Evolutionary conservation across 805 yeast species (phyloP).

Genomic region (Candida methanosorbosa): DNA sequence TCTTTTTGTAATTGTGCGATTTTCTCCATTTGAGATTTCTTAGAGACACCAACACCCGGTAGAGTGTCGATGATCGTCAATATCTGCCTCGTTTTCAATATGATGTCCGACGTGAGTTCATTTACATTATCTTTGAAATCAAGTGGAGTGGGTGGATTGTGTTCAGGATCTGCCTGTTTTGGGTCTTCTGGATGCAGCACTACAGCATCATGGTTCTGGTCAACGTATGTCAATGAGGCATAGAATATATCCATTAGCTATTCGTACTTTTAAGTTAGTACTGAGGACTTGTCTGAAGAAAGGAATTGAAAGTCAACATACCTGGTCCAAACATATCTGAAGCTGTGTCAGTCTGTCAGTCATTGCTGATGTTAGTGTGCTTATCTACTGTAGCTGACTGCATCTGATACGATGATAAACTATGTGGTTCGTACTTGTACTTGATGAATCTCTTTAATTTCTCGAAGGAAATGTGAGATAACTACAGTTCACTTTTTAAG

Average conservation of each 20-base stretch:
- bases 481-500: too few species aligned
- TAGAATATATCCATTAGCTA: conserved; percentile 70
- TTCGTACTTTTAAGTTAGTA: conserved; percentile 3
- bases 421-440: too few species aligned
- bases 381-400: too few species aligned
- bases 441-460: too few species aligned
- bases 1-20: conserved; percentile 58
- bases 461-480: too few species aligned
- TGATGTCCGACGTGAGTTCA: conserved; percentile 79
- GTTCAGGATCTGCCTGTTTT: conserved; percentile 54
- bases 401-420: too few species aligned
- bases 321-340: conserved; percentile 78
- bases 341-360: conserved; percentile 85
- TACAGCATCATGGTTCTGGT: conserved; percentile 60
- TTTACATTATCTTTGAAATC: conserved; percentile 41
- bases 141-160: conserved; percentile 30
- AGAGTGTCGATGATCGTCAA: conserved; percentile 76
- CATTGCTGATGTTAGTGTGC: too few species aligned
- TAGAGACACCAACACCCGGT: conserved; percentile 88
- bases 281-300: not conserved
- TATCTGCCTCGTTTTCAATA: conserved; percentile 79
- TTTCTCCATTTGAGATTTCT: conserved; percentile 57
- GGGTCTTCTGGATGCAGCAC: conserved; percentile 40
- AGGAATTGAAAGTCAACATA: conserved; percentile 9
- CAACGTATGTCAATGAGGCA: conserved; percentile 72